Evolutionary conservation across 257 asterid genomes (phyloP).

Genomic region (Lavandula angustifolia): DNA sequence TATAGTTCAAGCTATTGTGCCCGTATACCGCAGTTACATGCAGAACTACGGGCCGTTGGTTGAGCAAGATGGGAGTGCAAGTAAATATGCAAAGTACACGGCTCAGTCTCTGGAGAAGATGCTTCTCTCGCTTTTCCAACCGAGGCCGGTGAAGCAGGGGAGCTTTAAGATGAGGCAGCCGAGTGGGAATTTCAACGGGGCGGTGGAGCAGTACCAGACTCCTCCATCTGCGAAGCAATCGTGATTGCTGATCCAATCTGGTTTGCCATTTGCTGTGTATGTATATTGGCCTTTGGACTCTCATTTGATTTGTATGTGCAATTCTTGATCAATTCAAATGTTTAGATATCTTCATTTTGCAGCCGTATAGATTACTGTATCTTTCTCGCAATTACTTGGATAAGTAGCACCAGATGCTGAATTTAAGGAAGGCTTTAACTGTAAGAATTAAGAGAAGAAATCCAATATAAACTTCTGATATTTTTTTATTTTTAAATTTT

Average conservation of each 20-base stretch:
- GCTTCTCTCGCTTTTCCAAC: slow-evolving; percentile 67
- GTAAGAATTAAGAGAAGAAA: slow-evolving; percentile 22
- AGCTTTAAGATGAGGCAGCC: slow-evolving; percentile 67
- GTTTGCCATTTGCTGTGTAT: slow-evolving; percentile 15
- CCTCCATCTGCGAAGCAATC: slow-evolving; percentile 49
- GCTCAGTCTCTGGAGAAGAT: slow-evolving; percentile 74
- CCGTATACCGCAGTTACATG: slow-evolving; percentile 92
- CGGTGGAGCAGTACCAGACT: slow-evolving; percentile 45
- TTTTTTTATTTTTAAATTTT: neutral
- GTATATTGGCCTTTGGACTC: slow-evolving; percentile 2
- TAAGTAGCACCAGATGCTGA: slow-evolving; percentile 11
- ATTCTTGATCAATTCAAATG: slow-evolving; percentile 27
- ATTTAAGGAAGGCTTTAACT: slow-evolving; percentile 22
- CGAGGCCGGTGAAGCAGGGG: slow-evolving; percentile 64
- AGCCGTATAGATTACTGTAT: slow-evolving; percentile 11
- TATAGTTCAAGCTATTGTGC: slow-evolving; percentile 70
- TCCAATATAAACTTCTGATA: neutral
- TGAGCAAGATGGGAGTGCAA: slow-evolving; percentile 74
- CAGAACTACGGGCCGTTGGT: slow-evolving; percentile 91
- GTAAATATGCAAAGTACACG: slow-evolving; percentile 75
- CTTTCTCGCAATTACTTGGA: slow-evolving; percentile 19
- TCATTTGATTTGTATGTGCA: neutral
- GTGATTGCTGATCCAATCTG: slow-evolving; percentile 30
- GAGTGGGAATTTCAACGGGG: slow-evolving; percentile 64
- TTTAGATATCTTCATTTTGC: slow-evolving; percentile 14